Evolutionary conservation across 208 protist species (phyloP), one percentile per base, ranked within the genome.

Genomic region (Angomonas ambiguus): DNA sequence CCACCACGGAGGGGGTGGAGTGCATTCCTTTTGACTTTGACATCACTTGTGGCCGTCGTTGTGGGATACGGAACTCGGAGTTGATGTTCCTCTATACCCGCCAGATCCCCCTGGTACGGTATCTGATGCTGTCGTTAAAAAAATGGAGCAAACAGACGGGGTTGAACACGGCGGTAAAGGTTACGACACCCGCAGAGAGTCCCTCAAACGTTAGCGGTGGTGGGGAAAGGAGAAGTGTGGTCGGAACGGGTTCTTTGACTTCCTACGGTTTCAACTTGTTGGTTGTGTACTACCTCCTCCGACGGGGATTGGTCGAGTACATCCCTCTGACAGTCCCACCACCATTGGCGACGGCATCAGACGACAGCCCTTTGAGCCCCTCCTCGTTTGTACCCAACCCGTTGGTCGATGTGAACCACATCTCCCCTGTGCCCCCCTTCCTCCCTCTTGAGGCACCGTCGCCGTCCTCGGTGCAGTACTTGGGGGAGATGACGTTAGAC

Each of bases 251-350:
- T 6, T 93, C 79, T 69, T 72, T 96, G 51, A 96, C 91, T 0
- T 94, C 88, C 0, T 96, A 96, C 58, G 91, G 85, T 13, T 94
- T 92, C 73, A 91, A 94, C 55, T 33, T 96, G 32, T 88, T 96
- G 82, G 71, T 91, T 10, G 84, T 80, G 11, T 93, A 93, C 65
- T 96, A 92, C 62, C 63, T 92, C n/a, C 49, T 93, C 4, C 77
- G 73, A 32, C 83, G 86, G 1, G 63, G 72, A 13, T 35, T 80
- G 2, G 72, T 90, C n/a, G 42, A 56, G 48, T 84, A 93, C 41
- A 78, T 96, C 5, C 62, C 72, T 0, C 74, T 45, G 38, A 45
- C 82, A 1, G 74, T 56, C 20, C 65, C 69, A 30, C 83, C n/a
- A n/a, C 82, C 31, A 79, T 88, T 34, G 82, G 90, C 6, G 68